Evolutionary conservation across 306 rosid species (phyloP), one percentile per base, ranked within the genome.

Genomic region (Gillenia trifoliata): DNA sequence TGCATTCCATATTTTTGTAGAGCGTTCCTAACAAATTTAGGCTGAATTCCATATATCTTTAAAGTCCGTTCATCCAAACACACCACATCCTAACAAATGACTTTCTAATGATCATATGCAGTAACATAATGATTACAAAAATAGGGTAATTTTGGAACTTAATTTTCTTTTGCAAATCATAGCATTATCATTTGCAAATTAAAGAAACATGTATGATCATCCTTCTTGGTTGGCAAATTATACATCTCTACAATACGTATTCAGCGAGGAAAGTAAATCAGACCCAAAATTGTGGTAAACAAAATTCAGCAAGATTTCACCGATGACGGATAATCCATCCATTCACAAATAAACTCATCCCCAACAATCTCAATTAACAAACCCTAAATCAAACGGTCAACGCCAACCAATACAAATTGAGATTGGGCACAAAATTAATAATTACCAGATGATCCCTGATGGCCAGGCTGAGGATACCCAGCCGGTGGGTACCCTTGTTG

Each of bases 401-500:
- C n/a, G 15, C 36, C 60, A 29, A 47, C 40, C 57, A 20, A 28
- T 38, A 68, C 23, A 6, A 19, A 50, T 1, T 16, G 62, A 45
- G 52, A 45, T 45, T 0, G 52, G 52, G 7, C 41, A 45, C 17
- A 5, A 45, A 4, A 13, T 40, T 11, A 4, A 43, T 12, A 45
- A 45, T 57, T 45, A 73, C 77, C 77, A 6, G 82, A 75, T 3
- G 75, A 74, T 22, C 79, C 83, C 15, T 89, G 88, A 81, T 88
- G 85, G 7, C 84, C 89, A 0, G 85, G 69, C 0, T 86, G 89
- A 0, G 96, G 92, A 20, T 90, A 85, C 26, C 93, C 93, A 25
- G 80, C 54, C 8, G 66, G 76, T 8, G 77, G 76, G 8, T 56
- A 60, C 29, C 76, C 69, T 4, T 64, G 70, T 13, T 64, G 66